Conservation (phyloP, 805 yeast genomes). For the Maudiozyma saulgeensis region DNA sequence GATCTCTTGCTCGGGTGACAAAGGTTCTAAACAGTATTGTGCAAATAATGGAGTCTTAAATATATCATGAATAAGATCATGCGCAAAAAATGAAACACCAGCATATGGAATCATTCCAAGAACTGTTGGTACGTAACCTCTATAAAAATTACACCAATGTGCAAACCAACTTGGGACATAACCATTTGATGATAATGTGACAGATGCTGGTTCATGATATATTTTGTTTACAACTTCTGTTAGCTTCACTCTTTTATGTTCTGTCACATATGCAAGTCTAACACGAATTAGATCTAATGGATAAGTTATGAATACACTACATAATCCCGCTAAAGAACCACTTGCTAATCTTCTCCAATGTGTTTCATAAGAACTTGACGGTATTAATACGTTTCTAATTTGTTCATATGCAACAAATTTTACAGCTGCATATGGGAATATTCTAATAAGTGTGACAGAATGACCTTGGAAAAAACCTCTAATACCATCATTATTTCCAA, state of each 20-base stretch:
- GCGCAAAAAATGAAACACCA: slow-evolving; percentile 92
- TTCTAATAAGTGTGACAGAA: slow-evolving; percentile 80
- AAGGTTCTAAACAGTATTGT: slow-evolving; percentile 38
- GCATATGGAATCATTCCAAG: slow-evolving; percentile 97
- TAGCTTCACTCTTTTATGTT: slow-evolving; percentile 24
- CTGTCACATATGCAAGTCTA: slow-evolving; percentile 81
- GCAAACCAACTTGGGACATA: slow-evolving; percentile 27
- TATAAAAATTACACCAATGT: slow-evolving; percentile 59
- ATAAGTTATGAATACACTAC: slow-evolving; percentile 80
- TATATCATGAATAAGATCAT: slow-evolving; percentile 81
- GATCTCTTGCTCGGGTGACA: slow-evolving; percentile 16
- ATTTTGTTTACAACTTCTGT: slow-evolving; percentile 23
- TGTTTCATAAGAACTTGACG: slow-evolving; percentile 65
- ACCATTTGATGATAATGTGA: slow-evolving; percentile 30
- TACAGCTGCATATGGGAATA: slow-evolving; percentile 95
- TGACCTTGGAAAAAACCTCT: slow-evolving; percentile 90
- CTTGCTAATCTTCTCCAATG: slow-evolving; percentile 71
- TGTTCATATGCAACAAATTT: slow-evolving; percentile 96
- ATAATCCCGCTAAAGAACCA: slow-evolving; percentile 84
- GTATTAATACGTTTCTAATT: slow-evolving; percentile 69
- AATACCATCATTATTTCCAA: slow-evolving; percentile 60
- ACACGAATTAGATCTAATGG: slow-evolving; percentile 89
- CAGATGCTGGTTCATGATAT: slow-evolving; percentile 24
- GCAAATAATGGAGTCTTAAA: slow-evolving; percentile 54
- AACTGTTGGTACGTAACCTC: slow-evolving; percentile 91